Percentiles rank a stretch among this genome's conserved stretches.
These are phyloP conservation scores for Cylindrotheca closterium DNA, from an alignment of 108 stramenopile genomes.

Conservation along the genomic window DNA sequence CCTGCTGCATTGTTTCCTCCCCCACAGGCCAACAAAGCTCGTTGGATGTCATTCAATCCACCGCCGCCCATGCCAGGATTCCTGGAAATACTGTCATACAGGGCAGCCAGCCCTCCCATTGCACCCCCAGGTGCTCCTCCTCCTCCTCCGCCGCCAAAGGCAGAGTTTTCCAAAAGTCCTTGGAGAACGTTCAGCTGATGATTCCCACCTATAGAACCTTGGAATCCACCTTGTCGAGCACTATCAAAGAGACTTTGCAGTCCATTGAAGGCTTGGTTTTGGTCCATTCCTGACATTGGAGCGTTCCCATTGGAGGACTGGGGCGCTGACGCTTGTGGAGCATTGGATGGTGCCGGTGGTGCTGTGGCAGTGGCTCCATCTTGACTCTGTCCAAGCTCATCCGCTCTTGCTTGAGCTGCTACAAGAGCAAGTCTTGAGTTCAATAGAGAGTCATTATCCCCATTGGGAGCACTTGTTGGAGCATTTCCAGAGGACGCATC, in stretches of 20 bases:
- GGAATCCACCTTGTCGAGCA: background rate
- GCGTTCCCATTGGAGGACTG: too few species aligned
- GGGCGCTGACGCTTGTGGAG: too few species aligned
- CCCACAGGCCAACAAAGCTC: background rate
- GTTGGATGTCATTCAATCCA: conserved; percentile 4
- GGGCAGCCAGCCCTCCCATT: background rate
- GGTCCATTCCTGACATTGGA: too few species aligned
- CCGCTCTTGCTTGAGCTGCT: conserved; percentile 8
- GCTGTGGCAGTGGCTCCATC: too few species aligned
- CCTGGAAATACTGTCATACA: background rate
- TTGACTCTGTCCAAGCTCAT: too few species aligned
- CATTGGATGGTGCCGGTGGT: too few species aligned
- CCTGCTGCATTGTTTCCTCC: background rate
- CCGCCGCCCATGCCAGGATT: background rate
- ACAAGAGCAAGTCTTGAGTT: conserved; percentile 11
- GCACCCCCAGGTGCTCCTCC: background rate
- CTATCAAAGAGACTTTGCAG: conserved; percentile 12
- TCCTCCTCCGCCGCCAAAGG: background rate
- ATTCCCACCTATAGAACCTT: background rate
- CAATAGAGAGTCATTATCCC: conserved; percentile 4
- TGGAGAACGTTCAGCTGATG: background rate
- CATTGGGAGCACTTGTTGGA: background rate
- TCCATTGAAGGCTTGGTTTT: background rate
- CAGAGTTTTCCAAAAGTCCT: background rate
- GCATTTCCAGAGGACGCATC: background rate